A percentile compares a stretch with the other conserved stretches of the same genome.
These are phyloP conservation scores for Sphagnum contortum DNA, from an alignment of 225 moss, liverwort and hornwort genomes.

Conservation along the genomic window DNA sequence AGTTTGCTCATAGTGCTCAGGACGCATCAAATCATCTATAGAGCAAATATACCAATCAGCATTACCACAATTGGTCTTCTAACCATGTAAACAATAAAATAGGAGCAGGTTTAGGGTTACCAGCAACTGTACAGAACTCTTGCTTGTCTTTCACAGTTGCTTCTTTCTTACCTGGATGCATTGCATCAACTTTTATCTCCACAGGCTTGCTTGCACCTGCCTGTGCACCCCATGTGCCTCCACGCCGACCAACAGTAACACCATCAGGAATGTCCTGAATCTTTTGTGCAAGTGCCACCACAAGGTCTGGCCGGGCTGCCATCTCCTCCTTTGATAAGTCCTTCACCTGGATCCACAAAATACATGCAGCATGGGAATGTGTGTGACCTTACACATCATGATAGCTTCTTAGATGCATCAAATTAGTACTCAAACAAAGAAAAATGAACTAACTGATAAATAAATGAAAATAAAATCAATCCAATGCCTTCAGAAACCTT, in stretches of 20 bases:
- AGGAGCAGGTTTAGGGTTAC: no score
- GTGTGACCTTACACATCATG: neutral
- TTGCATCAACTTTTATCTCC: conserved; percentile 62
- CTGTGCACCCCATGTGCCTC: conserved; percentile 35
- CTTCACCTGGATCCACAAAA: conserved; percentile 29
- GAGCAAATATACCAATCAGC: no score
- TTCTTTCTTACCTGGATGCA: conserved; percentile 42
- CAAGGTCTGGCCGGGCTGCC: conserved; percentile 50
- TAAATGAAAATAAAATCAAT: neutral
- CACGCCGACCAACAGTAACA: conserved; percentile 29
- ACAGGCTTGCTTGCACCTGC: conserved; percentile 23
- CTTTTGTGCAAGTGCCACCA: conserved; percentile 46
- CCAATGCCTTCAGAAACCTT: conserved; percentile 24
- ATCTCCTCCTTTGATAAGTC: conserved; percentile 57
- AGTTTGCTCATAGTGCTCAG: conserved; percentile 54
- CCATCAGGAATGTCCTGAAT: conserved; percentile 72
- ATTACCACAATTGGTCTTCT: no score
- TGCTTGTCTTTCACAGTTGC: no score
- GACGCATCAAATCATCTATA: conserved; percentile 38
- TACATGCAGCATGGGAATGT: neutral
- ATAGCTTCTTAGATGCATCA: neutral
- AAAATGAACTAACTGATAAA: no score
- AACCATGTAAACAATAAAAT: no score
- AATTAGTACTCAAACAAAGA: no score
- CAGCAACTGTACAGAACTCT: neutral